A percentile compares a stretch with the other conserved stretches of the same genome.
Conservation (phyloP, 2,329 filamentous ascomycete species). For the Plectosphaerella plurivora region DNA sequence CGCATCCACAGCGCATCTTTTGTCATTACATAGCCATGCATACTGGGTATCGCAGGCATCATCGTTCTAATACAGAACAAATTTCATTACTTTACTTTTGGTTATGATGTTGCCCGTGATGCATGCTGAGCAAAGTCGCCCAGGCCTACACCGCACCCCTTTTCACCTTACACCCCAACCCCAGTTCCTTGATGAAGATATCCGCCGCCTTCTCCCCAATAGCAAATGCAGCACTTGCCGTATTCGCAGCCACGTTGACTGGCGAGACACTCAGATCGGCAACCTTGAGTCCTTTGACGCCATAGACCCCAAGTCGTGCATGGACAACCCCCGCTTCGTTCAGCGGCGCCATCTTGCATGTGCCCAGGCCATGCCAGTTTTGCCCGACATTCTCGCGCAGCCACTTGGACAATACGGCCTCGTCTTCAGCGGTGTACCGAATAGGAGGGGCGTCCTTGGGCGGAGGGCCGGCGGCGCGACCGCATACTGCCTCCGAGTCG, state of each 20-base stretch:
- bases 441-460: constrained; percentile 29
- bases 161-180: constrained; percentile 1
- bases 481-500: constrained; percentile 30
- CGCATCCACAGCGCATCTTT: too few relatives aligned
- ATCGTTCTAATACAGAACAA: too few relatives aligned
- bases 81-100: too few relatives aligned
- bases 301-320: constrained; percentile 33
- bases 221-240: constrained; percentile 35
- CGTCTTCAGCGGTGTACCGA: constrained; percentile 42
- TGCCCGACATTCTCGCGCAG: constrained; percentile 31
- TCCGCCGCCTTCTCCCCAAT: constrained; percentile 37
- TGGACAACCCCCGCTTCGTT: constrained; percentile 36
- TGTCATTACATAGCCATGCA: too few relatives aligned
- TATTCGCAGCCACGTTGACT: constrained; percentile 37
- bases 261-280: constrained; percentile 56
- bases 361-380: constrained; percentile 38
- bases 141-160: too few relatives aligned
- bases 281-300: constrained; percentile 36
- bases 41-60: too few relatives aligned
- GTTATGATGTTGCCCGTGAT: too few relatives aligned
- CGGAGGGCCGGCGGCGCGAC: constrained; percentile 16
- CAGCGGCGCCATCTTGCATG: constrained; percentile 34
- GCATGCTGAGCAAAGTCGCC: too few relatives aligned
- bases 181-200: constrained; percentile 22
- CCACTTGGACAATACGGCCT: constrained; percentile 39